Percentiles rank a stretch among this genome's conserved stretches.
Evolutionary conservation across 2,329 filamentous ascomycete genomes (phyloP).

Genomic region (Lachnellula arida): DNA sequence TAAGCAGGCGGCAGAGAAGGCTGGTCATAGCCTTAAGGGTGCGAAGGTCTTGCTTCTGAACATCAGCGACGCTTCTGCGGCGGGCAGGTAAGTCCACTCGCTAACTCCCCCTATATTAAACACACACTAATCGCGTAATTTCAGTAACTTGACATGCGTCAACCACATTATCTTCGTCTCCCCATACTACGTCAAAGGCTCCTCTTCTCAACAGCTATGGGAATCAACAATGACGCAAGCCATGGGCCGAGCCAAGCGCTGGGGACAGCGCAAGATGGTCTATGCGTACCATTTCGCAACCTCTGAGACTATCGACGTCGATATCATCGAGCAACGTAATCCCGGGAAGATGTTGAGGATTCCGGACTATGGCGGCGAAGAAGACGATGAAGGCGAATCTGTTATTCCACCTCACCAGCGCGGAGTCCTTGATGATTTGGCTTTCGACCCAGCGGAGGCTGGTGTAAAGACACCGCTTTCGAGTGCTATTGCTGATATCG

Average conservation of each 20-base stretch:
- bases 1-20: background rate
- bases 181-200: constrained; percentile 41
- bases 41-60: constrained; percentile 49
- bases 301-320: constrained; percentile 9
- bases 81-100: constrained; percentile 49
- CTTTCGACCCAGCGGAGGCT: background rate
- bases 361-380: background rate
- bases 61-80: constrained; percentile 50
- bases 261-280: constrained; percentile 52
- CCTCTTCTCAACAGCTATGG: constrained; percentile 47
- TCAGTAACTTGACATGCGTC: constrained; percentile 56
- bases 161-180: constrained; percentile 62
- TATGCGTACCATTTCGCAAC: constrained; percentile 43
- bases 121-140: constrained; percentile 8
- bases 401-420: background rate
- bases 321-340: constrained; percentile 10
- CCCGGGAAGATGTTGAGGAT: background rate
- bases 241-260: constrained; percentile 54
- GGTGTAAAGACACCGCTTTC: background rate
- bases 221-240: constrained; percentile 57
- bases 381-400: too few species aligned
- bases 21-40: background rate
- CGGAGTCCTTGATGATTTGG: background rate
- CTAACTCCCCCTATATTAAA: background rate
- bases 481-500: background rate